Base-by-base conservation (phyloP, 768 basidiomycete genomes). In the Mrakia gelida region DNA sequence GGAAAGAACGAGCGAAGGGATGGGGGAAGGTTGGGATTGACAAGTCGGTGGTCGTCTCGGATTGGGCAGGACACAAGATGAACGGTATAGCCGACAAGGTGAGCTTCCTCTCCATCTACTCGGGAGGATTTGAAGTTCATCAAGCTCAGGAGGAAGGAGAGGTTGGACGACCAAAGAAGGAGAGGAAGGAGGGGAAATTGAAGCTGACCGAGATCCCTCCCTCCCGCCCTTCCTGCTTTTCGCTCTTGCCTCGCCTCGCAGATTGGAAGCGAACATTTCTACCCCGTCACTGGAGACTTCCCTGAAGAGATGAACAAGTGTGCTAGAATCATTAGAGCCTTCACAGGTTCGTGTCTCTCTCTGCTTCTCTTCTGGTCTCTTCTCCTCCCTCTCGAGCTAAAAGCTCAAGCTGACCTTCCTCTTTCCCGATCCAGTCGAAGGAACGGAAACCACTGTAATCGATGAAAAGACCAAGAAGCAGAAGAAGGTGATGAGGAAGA, bases 181-280 rank as follows among this genome's bases (percentile, higher is more conserved):
- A 23, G 5, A 26, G 45, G 10, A 43, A 45, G 1, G 8, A n/a
- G 67, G 26, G n/a, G 41, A 65, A 38, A 63, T 4, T 26, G 63
- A 59, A 38, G 38, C 59, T 54, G 45, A 56, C 71, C 62, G 72
- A 26, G 59, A 11, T 56, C 15, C 41, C 49, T 6, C 26, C 61
- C 56, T 52, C 65, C 28, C 16, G 28, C 13, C 30, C 26, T 26
- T 23, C n/a, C 28, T 8, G 41, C 49, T 54, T 43, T 11, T 54
- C 49, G 41, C 65, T 9, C 21, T 30, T 13, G n/a, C 45, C 45
- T 26, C 23, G 26, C 23, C 2, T 52, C 2, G 30, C 52, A 81
- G 80, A 79, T 83, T 21, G 84, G 84, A 4, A 82, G 81, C 41
- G 84, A 85, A 72, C 76, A 78, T 10, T 85, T 85, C 75, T 85